A percentile compares a stretch with the other conserved stretches of the same genome.
Evolutionary conservation across 2,329 filamentous ascomycete genomes (phyloP).

Genomic region (Neofusicoccum cordaticola): DNA sequence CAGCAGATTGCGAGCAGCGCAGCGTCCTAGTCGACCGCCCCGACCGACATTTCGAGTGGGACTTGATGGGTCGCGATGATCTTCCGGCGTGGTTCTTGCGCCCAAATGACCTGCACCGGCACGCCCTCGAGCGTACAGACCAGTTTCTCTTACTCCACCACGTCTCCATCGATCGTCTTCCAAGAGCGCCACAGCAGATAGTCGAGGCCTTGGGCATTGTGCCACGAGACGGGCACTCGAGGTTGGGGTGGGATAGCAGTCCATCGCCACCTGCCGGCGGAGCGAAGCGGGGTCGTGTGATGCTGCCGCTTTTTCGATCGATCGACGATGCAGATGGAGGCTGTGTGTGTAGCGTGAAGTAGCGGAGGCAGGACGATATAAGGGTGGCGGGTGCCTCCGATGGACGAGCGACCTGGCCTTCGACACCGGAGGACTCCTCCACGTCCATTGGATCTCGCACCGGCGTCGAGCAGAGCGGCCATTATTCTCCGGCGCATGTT

Average conservation of each 20-base stretch:
- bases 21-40: not conserved
- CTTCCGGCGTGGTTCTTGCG: conserved; percentile 1
- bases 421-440: not conserved
- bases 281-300: not conserved
- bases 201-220: not conserved
- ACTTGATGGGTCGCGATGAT: not conserved
- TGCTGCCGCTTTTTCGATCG: not conserved
- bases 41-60: conserved; percentile 8
- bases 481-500: not conserved
- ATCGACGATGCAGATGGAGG: conserved; percentile 1
- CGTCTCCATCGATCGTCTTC: conserved; percentile 3
- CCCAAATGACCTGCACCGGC: not conserved
- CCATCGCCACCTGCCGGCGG: not conserved
- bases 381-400: not conserved
- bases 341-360: not conserved
- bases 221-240: not conserved
- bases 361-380: not conserved
- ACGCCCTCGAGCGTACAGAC: not conserved
- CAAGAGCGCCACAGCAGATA: not conserved
- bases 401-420: not conserved
- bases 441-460: not conserved
- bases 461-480: not conserved
- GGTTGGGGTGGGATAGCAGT: not conserved
- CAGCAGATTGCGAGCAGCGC: not conserved
- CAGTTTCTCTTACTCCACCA: not conserved